Percentiles rank a stretch among this genome's conserved stretches.
These are phyloP conservation scores for Boletus tylopilopsis DNA, from an alignment of 768 basidiomycete genomes.

Conservation along the genomic window DNA sequence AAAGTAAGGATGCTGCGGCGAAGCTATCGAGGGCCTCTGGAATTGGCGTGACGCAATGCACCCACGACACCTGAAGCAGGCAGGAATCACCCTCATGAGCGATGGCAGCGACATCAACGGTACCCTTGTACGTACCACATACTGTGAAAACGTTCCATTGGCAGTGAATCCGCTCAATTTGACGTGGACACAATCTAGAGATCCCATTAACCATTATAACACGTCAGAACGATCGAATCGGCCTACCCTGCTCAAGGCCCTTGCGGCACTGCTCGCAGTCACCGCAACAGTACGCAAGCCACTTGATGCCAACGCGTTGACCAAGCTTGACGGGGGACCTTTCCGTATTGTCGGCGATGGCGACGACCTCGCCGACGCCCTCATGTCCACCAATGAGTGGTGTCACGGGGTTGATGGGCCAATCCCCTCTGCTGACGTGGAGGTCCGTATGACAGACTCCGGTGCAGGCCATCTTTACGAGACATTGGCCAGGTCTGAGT, in stretches of 20 bases:
- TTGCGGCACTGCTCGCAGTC: conserved; percentile 74
- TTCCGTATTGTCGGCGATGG: conserved; percentile 64
- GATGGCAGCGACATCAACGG: not conserved
- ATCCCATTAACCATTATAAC: not conserved
- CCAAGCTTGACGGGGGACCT: conserved; percentile 66
- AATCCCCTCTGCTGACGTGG: conserved; percentile 72
- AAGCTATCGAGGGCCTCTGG: conserved; percentile 64
- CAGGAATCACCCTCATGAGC: not conserved
- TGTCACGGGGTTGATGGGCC: conserved; percentile 65
- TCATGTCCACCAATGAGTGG: conserved; percentile 83
- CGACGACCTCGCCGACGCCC: conserved; percentile 78
- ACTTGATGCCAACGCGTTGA: conserved; percentile 81
- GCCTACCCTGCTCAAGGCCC: conserved; percentile 72
- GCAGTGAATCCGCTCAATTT: conserved; percentile 67
- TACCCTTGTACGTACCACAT: conserved; percentile 40
- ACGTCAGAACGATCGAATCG: not conserved
- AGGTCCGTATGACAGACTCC: conserved; percentile 89
- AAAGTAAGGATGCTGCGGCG: conserved; percentile 71
- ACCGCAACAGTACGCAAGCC: conserved; percentile 70
- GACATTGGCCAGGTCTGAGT: conserved; percentile 66
- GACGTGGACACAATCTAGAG: conserved; percentile 54
- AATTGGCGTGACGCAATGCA: conserved; percentile 73
- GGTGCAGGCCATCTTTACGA: conserved; percentile 70
- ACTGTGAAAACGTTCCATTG: conserved; percentile 76
- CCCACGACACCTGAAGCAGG: conserved; percentile 59